A percentile compares a stretch with the other conserved stretches of the same genome.
Evolutionary conservation across 164 flowering plant genomes (phyloP).

Genomic region (Liriodendron chinense): DNA sequence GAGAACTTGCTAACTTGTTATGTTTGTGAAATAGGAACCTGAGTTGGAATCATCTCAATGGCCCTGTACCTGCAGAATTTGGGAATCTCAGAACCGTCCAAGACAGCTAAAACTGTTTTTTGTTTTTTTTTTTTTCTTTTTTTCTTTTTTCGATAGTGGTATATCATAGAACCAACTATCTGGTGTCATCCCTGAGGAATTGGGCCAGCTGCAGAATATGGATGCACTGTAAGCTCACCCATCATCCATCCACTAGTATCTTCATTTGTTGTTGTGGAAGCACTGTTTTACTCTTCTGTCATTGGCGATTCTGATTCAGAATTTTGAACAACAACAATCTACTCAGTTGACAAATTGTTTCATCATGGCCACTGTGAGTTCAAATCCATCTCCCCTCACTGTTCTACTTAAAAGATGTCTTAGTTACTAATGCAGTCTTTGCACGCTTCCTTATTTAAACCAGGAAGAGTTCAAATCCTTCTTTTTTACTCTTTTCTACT

Average conservation of each 20-base stretch:
- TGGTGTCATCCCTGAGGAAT: conserved; percentile 64
- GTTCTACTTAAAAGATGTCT: not conserved
- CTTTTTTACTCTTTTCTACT: too few relatives aligned
- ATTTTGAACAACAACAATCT: conserved; percentile 67
- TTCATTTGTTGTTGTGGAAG: not conserved
- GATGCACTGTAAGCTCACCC: conserved; percentile 52
- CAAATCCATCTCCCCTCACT: not conserved
- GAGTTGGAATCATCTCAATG: conserved; percentile 60
- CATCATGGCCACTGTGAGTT: conserved; percentile 67
- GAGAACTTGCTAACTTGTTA: too few relatives aligned
- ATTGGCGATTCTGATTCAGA: conserved; percentile 25
- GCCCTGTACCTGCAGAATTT: conserved; percentile 65
- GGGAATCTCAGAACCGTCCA: conserved; percentile 78
- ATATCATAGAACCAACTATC: conserved; percentile 68
- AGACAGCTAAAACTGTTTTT: not conserved
- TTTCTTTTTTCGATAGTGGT: conserved; percentile 60
- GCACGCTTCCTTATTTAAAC: not conserved
- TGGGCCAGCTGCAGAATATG: conserved; percentile 80
- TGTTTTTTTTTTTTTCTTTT: not conserved
- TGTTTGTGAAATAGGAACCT: conserved; percentile 43
- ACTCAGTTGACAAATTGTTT: conserved; percentile 70
- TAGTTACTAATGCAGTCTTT: not conserved
- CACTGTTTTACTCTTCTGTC: not conserved
- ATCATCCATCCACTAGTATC: not conserved
- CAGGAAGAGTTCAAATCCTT: too few relatives aligned